phyloP scores from a whole-genome alignment of 805 yeast species.

The Hanseniaspora singularis region DNA sequence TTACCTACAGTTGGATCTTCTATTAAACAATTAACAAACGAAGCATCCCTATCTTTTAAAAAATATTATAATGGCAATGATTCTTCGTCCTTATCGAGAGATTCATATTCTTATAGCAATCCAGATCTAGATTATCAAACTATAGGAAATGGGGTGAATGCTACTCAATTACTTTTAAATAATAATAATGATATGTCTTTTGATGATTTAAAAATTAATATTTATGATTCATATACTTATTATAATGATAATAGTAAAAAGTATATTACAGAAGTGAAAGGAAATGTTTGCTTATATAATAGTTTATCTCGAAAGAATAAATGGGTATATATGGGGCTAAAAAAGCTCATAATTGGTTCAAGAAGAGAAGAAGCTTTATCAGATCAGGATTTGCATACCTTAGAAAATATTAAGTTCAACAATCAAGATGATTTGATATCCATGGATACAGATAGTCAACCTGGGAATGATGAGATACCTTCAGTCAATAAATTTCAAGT shows the following conservation, averaged over 20 bases:
- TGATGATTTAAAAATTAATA: constrained; percentile 9
- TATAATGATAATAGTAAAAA: neutral
- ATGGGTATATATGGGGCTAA: constrained; percentile 24
- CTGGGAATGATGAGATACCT: neutral
- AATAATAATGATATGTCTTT: neutral
- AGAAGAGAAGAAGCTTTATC: constrained; percentile 36
- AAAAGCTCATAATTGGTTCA: constrained; percentile 21
- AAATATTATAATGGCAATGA: constrained; percentile 13
- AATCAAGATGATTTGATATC: constrained; percentile 30
- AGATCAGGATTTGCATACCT: constrained; percentile 43
- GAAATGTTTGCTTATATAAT: constrained; percentile 18
- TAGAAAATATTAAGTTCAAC: constrained; percentile 41
- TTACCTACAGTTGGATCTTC: constrained; percentile 42
- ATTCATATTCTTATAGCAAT: neutral
- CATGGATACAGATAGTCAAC: constrained; percentile 20
- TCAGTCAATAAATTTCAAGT: neutral
- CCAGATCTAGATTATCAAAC: constrained; percentile 5
- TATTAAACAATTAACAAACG: constrained; percentile 38
- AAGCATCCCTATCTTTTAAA: constrained; percentile 28
- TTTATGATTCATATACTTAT: constrained; percentile 4
- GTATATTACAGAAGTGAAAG: constrained; percentile 8
- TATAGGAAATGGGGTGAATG: neutral
- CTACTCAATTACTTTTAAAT: neutral
- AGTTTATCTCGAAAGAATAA: constrained; percentile 30
- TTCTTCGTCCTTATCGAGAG: neutral